These are phyloP conservation scores for Vitellaria paradoxa DNA, from an alignment of 179 eudicot species.

Conservation along the genomic window DNA sequence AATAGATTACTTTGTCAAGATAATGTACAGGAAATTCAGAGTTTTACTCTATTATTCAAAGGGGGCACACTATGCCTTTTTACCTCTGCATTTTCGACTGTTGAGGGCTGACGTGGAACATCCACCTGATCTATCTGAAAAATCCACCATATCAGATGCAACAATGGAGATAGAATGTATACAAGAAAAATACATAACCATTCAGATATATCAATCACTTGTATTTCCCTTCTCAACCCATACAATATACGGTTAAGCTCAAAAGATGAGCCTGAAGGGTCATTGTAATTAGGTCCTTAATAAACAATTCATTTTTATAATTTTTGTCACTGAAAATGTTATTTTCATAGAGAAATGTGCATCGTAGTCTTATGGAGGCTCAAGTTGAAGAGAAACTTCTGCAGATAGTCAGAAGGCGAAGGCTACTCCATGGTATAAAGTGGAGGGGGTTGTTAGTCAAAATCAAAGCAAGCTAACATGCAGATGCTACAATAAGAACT, in stretches of 20 bases:
- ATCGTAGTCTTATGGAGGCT: background rate
- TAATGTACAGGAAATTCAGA: background rate
- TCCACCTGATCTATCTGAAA: constrained; percentile 75
- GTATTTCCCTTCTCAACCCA: background rate
- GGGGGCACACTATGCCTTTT: background rate
- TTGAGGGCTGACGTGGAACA: constrained; percentile 38
- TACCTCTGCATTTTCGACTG: constrained; percentile 54
- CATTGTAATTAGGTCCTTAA: background rate
- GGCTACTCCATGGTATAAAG: background rate
- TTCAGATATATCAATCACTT: background rate
- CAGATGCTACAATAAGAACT: background rate
- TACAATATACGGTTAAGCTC: background rate
- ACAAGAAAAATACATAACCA: background rate
- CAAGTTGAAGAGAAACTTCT: background rate
- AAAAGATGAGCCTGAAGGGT: background rate
- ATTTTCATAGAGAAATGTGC: background rate
- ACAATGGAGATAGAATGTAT: background rate
- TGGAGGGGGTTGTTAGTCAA: background rate
- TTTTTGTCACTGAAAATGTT: background rate
- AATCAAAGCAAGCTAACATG: background rate
- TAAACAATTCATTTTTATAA: background rate
- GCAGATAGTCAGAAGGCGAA: background rate
- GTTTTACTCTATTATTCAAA: background rate
- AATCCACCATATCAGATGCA: constrained; percentile 13
- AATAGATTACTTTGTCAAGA: constrained; percentile 1